Evolutionary conservation across 768 basidiomycete genomes (phyloP).

Genomic region (Clitopilus hobsonii): DNA sequence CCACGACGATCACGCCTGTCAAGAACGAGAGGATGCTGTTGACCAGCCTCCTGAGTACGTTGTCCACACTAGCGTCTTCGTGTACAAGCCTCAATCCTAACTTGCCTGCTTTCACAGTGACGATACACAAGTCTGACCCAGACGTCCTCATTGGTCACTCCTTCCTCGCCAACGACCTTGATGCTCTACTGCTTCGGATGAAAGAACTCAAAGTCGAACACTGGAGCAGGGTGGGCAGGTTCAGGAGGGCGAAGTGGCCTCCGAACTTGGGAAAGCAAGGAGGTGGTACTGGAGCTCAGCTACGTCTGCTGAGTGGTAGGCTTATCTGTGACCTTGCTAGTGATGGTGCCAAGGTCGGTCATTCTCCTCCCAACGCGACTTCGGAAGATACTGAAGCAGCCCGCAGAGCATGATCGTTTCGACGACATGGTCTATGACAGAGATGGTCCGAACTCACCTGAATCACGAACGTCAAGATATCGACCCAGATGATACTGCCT

Average conservation of each 20-base stretch:
- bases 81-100: no score
- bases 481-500: conserved; percentile 90
- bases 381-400: background rate
- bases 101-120: conserved; percentile 35
- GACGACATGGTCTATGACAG: conserved; percentile 96
- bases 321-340: conserved; percentile 90
- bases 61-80: background rate
- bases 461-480: conserved; percentile 87
- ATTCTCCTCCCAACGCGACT: background rate
- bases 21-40: conserved; percentile 84
- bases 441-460: conserved; percentile 93
- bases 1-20: conserved; percentile 55
- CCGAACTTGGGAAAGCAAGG: conserved; percentile 79
- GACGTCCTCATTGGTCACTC: conserved; percentile 95
- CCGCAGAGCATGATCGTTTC: conserved; percentile 90
- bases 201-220: conserved; percentile 86
- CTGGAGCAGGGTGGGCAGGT: conserved; percentile 91
- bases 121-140: conserved; percentile 83
- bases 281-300: conserved; percentile 42
- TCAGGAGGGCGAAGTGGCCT: conserved; percentile 73
- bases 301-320: conserved; percentile 79
- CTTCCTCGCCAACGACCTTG: conserved; percentile 84
- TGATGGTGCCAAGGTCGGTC: conserved; percentile 82
- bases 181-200: conserved; percentile 89
- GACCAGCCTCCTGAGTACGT: conserved; percentile 69